A percentile compares a stretch with the other conserved stretches of the same genome.
Conservation (phyloP, 352 stramenopile genomes). For the Globisporangium abappressorium region DNA sequence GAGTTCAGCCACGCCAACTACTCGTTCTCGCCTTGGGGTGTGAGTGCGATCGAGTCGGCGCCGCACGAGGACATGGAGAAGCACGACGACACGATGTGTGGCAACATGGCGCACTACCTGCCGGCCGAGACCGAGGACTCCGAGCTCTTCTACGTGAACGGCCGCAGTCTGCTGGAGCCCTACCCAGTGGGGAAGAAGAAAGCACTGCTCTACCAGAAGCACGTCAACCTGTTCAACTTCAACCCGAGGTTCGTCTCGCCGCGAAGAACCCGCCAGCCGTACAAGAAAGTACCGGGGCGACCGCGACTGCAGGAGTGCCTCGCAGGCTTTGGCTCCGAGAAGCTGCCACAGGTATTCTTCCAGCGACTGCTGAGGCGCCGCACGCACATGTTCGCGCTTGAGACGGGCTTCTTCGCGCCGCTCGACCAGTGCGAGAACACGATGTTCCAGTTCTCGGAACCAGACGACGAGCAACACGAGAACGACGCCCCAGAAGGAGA, state of each 20-base stretch:
- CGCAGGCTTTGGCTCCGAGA: constrained; percentile 31
- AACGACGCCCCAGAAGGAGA: neutral
- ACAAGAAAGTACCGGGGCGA: constrained; percentile 9
- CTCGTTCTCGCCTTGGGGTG: constrained; percentile 64
- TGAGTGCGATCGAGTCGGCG: constrained; percentile 41
- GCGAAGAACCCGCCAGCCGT: constrained; percentile 1
- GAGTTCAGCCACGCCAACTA: constrained; percentile 51
- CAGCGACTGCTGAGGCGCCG: constrained; percentile 30
- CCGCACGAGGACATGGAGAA: constrained; percentile 52
- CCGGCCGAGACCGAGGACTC: constrained; percentile 23
- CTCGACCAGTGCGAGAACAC: constrained; percentile 15
- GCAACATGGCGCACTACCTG: constrained; percentile 63
- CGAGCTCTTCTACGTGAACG: constrained; percentile 58
- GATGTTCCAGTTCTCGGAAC: constrained; percentile 4
- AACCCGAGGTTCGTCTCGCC: constrained; percentile 10
- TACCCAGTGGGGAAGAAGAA: constrained; percentile 37
- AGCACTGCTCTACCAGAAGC: constrained; percentile 6
- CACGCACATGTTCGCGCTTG: constrained; percentile 32
- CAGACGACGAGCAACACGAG: neutral
- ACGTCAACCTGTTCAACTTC: constrained; percentile 16
- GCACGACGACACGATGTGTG: constrained; percentile 61
- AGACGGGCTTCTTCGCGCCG: constrained; percentile 19
- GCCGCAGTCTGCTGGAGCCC: constrained; percentile 49
- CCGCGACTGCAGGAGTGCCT: constrained; percentile 35
- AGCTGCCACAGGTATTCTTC: constrained; percentile 29